Percentiles rank a stretch among this genome's conserved stretches.
phyloP scores from a whole-genome alignment of 495 filamentous ascomycete genomes.

The Neurospora sp. region DNA sequence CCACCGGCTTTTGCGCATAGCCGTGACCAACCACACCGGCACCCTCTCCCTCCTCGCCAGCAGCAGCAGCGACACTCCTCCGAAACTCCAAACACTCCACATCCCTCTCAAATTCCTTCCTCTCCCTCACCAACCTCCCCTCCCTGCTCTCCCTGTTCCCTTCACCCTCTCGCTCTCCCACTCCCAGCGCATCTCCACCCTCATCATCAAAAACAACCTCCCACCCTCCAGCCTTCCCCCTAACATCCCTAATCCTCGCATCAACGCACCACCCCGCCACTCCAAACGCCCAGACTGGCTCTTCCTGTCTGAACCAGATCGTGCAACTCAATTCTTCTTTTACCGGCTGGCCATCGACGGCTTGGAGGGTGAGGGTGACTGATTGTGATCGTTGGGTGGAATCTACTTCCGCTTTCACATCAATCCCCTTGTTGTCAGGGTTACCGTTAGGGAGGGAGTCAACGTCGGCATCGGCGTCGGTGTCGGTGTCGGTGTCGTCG shows the following conservation, averaged over 20 bases:
- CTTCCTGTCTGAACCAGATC: not conserved
- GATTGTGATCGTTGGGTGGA: not conserved
- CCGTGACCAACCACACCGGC: not conserved
- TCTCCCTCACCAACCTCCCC: not conserved
- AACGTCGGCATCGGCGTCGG: slow-evolving; percentile 33
- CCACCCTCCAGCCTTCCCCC: not conserved
- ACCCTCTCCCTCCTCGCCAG: not conserved
- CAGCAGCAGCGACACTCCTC: not conserved
- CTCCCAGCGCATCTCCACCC: not conserved
- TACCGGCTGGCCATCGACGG: not conserved
- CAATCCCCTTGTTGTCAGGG: not conserved
- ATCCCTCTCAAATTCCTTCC: not conserved
- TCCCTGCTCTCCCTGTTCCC: not conserved
- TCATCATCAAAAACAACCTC: not conserved
- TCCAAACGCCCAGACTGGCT: not conserved
- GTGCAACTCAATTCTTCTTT: not conserved
- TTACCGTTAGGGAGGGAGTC: too few relatives aligned
- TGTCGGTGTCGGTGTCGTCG: slow-evolving; percentile 26
- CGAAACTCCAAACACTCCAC: not conserved
- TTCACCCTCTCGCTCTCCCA: not conserved
- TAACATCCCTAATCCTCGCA: not conserved
- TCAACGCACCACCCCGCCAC: not conserved
- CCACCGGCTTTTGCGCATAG: not conserved
- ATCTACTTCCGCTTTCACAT: not conserved
- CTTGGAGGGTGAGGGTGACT: not conserved